Percentiles rank a stretch among this genome's conserved stretches.
Evolutionary conservation across 1,284 basidiomycete species (phyloP).

Genomic region (Fomitopsis betulina): DNA sequence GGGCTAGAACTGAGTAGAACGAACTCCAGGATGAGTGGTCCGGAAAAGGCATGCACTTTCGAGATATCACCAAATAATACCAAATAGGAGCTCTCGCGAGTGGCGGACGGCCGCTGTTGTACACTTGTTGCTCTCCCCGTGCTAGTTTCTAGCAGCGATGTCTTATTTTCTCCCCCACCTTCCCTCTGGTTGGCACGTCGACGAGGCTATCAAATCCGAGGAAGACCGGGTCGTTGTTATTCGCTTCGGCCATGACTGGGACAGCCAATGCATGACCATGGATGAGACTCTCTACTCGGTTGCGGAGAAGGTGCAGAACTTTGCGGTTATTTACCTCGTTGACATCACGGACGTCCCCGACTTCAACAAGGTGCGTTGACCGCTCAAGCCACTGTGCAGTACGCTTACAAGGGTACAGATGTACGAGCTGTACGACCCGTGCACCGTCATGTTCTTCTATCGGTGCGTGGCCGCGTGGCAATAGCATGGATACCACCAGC

Average conservation of each 20-base stretch:
- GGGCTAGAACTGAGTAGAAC: not conserved
- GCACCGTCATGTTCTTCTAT: constrained; percentile 98
- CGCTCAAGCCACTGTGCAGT: not conserved
- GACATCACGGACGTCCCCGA: constrained; percentile 98
- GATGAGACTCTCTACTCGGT: constrained; percentile 95
- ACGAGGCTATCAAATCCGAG: constrained; percentile 96
- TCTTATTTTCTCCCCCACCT: constrained; percentile 89
- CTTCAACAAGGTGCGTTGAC: constrained; percentile 86
- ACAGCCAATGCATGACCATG: constrained; percentile 97
- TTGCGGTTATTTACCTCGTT: constrained; percentile 93
- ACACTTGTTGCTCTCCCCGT: not conserved
- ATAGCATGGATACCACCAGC: not conserved
- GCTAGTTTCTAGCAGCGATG: constrained; percentile 37
- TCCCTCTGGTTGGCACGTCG: constrained; percentile 95
- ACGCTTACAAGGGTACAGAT: constrained; percentile 46
- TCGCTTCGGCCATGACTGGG: constrained; percentile 95
- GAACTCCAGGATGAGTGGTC: not conserved
- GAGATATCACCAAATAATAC: not conserved
- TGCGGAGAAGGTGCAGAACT: constrained; percentile 96
- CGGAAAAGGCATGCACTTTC: not conserved
- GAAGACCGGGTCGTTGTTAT: constrained; percentile 95
- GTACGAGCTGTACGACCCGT: constrained; percentile 93
- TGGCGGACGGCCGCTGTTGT: not conserved
- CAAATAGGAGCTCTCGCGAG: not conserved
- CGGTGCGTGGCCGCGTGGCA: constrained; percentile 47